Percentiles rank a stretch among this genome's conserved stretches.
phyloP scores from a whole-genome alignment of 2,329 filamentous ascomycete genomes.

The Lasiodiplodia gonubiensis region DNA sequence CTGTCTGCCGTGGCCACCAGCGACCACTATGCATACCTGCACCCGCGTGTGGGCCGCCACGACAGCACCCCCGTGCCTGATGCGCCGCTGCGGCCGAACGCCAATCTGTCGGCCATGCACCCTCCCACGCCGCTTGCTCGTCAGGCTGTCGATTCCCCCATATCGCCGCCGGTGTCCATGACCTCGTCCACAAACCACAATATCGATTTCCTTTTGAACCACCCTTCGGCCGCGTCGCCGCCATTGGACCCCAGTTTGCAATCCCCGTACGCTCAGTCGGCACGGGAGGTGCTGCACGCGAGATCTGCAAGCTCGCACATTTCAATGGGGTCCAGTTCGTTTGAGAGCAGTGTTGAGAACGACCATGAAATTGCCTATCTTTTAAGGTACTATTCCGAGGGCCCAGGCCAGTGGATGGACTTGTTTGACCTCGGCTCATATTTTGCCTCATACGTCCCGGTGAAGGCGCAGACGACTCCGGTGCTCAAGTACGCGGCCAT shows the following conservation, averaged over 20 bases:
- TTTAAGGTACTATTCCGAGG: conserved; percentile 65
- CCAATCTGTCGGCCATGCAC: conserved; percentile 31
- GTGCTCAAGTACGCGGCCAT: conserved; percentile 61
- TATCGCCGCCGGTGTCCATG: conserved; percentile 53
- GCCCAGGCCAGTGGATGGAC: conserved; percentile 66
- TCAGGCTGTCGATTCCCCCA: conserved; percentile 36
- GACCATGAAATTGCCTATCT: conserved; percentile 66
- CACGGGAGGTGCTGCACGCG: conserved; percentile 4
- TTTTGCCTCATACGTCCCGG: conserved; percentile 65
- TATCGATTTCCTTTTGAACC: conserved; percentile 63
- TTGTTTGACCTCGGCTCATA: conserved; percentile 63
- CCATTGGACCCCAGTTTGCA: conserved; percentile 44
- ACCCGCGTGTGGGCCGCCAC: conserved; percentile 36
- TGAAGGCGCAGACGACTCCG: conserved; percentile 60
- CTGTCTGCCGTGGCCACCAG: conserved; percentile 59
- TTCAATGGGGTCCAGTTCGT: conserved; percentile 22
- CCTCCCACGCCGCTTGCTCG: conserved; percentile 37
- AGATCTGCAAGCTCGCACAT: conserved; percentile 26
- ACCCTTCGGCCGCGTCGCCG: conserved; percentile 39
- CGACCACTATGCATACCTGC: conserved; percentile 46
- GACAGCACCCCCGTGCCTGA: conserved; percentile 37
- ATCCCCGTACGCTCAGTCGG: conserved; percentile 39
- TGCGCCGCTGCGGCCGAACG: conserved; percentile 28
- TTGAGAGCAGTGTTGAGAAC: conserved; percentile 34
- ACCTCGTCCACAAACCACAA: conserved; percentile 48